Percentiles rank a stretch among this genome's conserved stretches.
phyloP scores from a whole-genome alignment of 176 grass and related monocot genomes.

The Elymus sibiricus region DNA sequence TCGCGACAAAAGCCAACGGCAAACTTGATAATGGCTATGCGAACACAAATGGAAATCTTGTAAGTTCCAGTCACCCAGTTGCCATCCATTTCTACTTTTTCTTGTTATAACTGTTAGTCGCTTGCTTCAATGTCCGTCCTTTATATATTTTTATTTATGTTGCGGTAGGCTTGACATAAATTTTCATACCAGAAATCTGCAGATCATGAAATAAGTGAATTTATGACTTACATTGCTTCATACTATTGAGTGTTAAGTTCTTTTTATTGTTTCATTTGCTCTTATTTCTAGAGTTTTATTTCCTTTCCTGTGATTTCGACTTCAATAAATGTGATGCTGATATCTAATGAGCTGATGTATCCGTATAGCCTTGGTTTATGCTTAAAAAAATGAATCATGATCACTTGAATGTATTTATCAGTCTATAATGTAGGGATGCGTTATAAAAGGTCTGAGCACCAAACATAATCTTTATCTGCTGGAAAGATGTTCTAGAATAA shows the following conservation, averaged over 20 bases:
- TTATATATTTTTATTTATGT: slow-evolving; percentile 16
- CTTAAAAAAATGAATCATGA: neutral
- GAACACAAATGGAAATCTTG: slow-evolving; percentile 54
- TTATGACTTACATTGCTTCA: neutral
- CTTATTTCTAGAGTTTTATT: slow-evolving; percentile 22
- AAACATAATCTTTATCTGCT: slow-evolving; percentile 16
- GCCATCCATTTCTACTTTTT: neutral
- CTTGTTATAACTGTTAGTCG: slow-evolving; percentile 4
- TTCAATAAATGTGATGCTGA: neutral
- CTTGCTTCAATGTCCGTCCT: neutral
- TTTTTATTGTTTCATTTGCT: slow-evolving; percentile 9
- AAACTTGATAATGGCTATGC: slow-evolving; percentile 64
- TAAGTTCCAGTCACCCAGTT: slow-evolving; percentile 43
- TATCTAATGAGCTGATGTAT: neutral
- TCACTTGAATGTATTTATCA: neutral
- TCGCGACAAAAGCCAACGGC: slow-evolving; percentile 31
- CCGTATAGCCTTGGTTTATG: neutral
- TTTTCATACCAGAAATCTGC: neutral
- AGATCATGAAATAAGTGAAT: neutral
- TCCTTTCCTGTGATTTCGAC: neutral
- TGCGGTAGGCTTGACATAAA: neutral
- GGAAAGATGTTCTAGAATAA: slow-evolving; percentile 14
- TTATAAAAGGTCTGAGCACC: neutral
- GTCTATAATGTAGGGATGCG: neutral
- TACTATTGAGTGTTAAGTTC: neutral